Evolutionary conservation across 1,139 yeast genomes (phyloP), one percentile per base, ranked within the genome.

Genomic region (Lodderomyces margitis): DNA sequence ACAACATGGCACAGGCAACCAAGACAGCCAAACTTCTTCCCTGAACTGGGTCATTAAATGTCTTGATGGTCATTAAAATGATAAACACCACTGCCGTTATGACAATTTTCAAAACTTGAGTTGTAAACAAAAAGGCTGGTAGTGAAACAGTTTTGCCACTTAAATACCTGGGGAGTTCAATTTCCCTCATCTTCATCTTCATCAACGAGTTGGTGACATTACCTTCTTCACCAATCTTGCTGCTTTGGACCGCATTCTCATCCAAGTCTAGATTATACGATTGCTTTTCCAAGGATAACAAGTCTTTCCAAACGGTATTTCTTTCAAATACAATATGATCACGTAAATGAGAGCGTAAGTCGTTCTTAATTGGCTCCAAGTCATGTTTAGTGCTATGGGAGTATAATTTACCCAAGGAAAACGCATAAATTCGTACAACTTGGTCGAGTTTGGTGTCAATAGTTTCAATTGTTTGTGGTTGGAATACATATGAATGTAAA

Each of bases 311-410:
- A 19, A 91, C 97, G 0, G 97, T 91, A 61, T 88, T 88, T 60
- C 98, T 77, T 63, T 89, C 97, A 95, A 96, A 91, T 14, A 89
- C 96, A 38, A 91, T 87, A 61, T 89, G 95, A 55, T 91, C 98
- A 46, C 97, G 75, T 47, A 91, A 66, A 53, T 87, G 87, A 12
- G 87, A 73, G 47, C 83, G 77, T 46, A 91, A 73, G 54, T 87
- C 94, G 27, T 77, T 72, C 45, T 75, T 78, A 19, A 92, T 86
- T 36, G 64, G 60, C 12, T 74, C 80, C 38, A 73, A 56, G 44
- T 75, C 68, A 36, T 54, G 55, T 5, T 39, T 38, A 8, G 71
- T 56, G 36, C 67, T 61, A 34, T 58, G 56, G 6, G 57, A 31
- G 23, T 55, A 56, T 39, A 64, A 56, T 41, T 57, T 70, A 30